phyloP scores from a whole-genome alignment of 2,329 filamentous ascomycete genomes.

The Stromatinia cepivora region DNA sequence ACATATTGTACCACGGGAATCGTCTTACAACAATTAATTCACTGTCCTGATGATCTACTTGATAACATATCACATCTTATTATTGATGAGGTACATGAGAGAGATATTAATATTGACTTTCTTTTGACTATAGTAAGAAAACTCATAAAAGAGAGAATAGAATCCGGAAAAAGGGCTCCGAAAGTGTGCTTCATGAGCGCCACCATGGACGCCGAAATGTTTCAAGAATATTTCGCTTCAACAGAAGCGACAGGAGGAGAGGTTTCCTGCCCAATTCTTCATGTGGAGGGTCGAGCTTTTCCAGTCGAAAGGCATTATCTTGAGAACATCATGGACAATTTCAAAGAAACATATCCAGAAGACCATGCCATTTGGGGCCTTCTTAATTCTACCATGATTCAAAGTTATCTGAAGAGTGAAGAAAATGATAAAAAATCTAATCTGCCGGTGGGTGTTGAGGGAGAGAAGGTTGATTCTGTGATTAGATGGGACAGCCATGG shows the following conservation, averaged over 20 bases:
- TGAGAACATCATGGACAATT: constrained; percentile 76
- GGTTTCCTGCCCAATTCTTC: constrained; percentile 67
- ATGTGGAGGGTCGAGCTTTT: constrained; percentile 83
- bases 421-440: not conserved
- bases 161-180: constrained; percentile 71
- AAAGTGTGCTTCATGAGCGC: constrained; percentile 94
- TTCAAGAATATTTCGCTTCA: constrained; percentile 75
- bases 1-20: constrained; percentile 95
- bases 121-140: constrained; percentile 91
- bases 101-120: constrained; percentile 88
- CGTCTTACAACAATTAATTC: constrained; percentile 78
- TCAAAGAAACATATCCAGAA: not conserved
- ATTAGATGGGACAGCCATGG: constrained; percentile 9
- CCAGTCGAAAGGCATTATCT: constrained; percentile 85
- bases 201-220: constrained; percentile 82
- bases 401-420: constrained; percentile 3
- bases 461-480: not conserved
- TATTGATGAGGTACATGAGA: constrained; percentile 93
- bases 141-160: constrained; percentile 61
- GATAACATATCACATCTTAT: constrained; percentile 89
- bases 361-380: not conserved
- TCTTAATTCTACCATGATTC: not conserved
- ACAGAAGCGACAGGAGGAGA: constrained; percentile 59
- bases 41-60: constrained; percentile 73
- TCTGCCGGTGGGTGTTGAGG: not conserved